A percentile compares a stretch with the other conserved stretches of the same genome.
Evolutionary conservation across 371 early-diverging fungal genomes (phyloP).

Genomic region (Mortierella sp.): DNA sequence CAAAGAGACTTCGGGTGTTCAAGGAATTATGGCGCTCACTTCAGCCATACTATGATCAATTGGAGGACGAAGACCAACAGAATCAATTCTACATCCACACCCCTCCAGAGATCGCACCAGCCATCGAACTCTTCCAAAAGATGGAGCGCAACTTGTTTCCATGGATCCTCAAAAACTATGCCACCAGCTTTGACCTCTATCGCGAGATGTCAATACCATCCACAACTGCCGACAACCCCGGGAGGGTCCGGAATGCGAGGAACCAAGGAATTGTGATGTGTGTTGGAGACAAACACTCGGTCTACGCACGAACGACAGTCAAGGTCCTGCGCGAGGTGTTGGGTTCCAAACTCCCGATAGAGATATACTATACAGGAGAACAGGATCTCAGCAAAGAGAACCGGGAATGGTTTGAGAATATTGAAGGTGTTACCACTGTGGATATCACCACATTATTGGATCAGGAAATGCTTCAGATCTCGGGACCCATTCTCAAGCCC

Average conservation of each 20-base stretch:
- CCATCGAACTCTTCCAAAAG: slow-evolving; percentile 22
- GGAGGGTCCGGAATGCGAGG: slow-evolving; percentile 2
- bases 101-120: slow-evolving; percentile 19
- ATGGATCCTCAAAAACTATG: slow-evolving; percentile 18
- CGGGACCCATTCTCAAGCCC: slow-evolving; percentile 73
- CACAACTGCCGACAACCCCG: neutral
- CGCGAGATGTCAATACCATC: neutral
- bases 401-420: slow-evolving; percentile 50
- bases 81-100: slow-evolving; percentile 13
- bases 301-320: slow-evolving; percentile 65
- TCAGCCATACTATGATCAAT: slow-evolving; percentile 12
- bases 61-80: slow-evolving; percentile 14
- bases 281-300: slow-evolving; percentile 69
- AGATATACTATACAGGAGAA: slow-evolving; percentile 71
- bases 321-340: slow-evolving; percentile 62
- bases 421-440: slow-evolving; percentile 56
- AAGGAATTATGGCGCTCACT: slow-evolving; percentile 18
- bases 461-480: slow-evolving; percentile 58
- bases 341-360: slow-evolving; percentile 69
- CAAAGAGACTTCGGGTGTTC: slow-evolving; percentile 28
- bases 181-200: slow-evolving; percentile 24
- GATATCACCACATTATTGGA: slow-evolving; percentile 63
- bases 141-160: slow-evolving; percentile 32
- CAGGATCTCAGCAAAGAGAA: slow-evolving; percentile 60
- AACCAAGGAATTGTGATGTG: slow-evolving; percentile 74